Evolutionary conservation across 805 yeast species (phyloP), one percentile per base, ranked within the genome.

Genomic region (Isabelozyma pseudorhagii): DNA sequence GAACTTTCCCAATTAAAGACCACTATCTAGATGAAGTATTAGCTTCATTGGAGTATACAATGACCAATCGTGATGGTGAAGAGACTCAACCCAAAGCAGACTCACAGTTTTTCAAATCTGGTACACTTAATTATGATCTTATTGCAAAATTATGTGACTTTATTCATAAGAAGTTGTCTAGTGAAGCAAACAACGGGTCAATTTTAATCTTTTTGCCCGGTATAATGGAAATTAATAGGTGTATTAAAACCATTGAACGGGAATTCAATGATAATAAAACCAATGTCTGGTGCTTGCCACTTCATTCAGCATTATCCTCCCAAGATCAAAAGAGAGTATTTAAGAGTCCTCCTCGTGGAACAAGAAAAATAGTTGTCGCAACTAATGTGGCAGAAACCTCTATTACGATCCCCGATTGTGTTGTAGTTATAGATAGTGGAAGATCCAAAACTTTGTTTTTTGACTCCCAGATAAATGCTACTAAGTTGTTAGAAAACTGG

Each of bases 341-440:
- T 63, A 72, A 67, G 40, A 56, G 58, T 2, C 81, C 89, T 3
- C 79, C 83, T 1, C 54, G 51, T 0, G 85, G 84, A 11, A 51
- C 61, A 1, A 75, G 97, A 54, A 93, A 93, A 57, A 79, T 93
- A 38, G 91, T 93, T 10, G 93, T 87, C 0, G 82, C 97, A 1
- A 93, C 99, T 0, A 92, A 93, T 62, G 89, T 93, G 51, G 99
- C 99, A 0, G 99, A 93, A 68, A 93, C 99, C 0, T 93, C 99
- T 13, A 91, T 93, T 55, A 93, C 99, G 1, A 93, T 93, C 48
- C 89, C 97, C 13, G 99, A 93, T 67, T 89, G 93, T 67, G 97
- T 91, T 9, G 96, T 84, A 0, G 97, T 93, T 1, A 79, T 93
- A 41, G 98, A 93, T 62, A 72, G 88, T 1, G 99, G 99, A 1